A percentile compares a stretch with the other conserved stretches of the same genome.
Evolutionary conservation across 345 rosid species (phyloP).

Genomic region (Theobroma cacao): DNA sequence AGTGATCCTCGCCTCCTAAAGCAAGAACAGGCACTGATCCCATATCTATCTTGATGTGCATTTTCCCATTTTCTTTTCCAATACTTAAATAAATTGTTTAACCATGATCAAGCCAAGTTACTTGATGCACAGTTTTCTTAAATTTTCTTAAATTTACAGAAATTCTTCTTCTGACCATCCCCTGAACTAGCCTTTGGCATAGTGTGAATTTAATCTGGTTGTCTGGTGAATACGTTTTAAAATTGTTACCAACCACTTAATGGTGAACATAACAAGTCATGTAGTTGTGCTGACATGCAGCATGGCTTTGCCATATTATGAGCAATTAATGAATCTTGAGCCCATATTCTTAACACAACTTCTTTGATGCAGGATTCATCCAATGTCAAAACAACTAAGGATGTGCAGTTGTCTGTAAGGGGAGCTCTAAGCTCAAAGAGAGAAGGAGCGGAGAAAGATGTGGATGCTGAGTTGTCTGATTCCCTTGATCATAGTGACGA

Average conservation of each 20-base stretch:
- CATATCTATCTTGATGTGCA: background rate
- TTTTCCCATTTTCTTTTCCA: background rate
- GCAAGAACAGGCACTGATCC: slow-evolving; percentile 50
- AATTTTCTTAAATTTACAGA: background rate
- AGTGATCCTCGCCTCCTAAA: slow-evolving; percentile 91
- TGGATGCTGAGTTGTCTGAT: slow-evolving; percentile 36
- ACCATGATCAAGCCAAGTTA: background rate
- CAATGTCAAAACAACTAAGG: slow-evolving; percentile 52
- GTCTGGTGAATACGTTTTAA: background rate
- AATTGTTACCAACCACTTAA: background rate
- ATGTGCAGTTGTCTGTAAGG: slow-evolving; percentile 66
- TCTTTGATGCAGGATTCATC: slow-evolving; percentile 49
- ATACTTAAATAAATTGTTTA: background rate
- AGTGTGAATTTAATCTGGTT: background rate
- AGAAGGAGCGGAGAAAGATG: slow-evolving; percentile 45
- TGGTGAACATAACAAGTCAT: background rate
- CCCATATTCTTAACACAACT: background rate
- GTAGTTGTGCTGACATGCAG: background rate
- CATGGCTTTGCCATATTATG: background rate
- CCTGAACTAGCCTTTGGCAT: background rate
- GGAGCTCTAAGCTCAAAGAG: slow-evolving; percentile 74
- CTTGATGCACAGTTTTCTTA: background rate
- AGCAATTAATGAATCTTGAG: background rate
- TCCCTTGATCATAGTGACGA: slow-evolving; percentile 39
- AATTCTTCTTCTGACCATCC: background rate